phyloP scores from a whole-genome alignment of 176 grass and related monocot species.

The Chloris gayana region DNA sequence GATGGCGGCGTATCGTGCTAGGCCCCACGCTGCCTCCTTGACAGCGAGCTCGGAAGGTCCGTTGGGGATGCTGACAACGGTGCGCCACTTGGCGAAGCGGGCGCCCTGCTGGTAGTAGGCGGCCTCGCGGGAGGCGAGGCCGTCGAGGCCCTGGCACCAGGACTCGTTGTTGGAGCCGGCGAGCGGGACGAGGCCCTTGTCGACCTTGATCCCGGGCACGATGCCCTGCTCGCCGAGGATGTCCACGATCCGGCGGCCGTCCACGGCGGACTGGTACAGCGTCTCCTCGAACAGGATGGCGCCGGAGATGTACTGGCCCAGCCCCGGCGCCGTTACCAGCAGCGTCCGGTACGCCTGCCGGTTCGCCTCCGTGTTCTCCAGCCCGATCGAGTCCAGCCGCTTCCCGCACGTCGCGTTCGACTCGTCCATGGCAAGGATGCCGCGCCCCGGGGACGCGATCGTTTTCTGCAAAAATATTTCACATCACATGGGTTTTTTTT shows the following conservation, averaged over 20 bases:
- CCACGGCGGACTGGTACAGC: constrained; percentile 69
- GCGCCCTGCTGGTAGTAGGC: constrained; percentile 73
- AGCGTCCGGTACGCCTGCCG: constrained; percentile 65
- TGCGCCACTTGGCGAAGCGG: constrained; percentile 76
- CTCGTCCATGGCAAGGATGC: constrained; percentile 77
- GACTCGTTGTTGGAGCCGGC: constrained; percentile 77
- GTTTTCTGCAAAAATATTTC: constrained; percentile 78
- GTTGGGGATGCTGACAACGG: constrained; percentile 79
- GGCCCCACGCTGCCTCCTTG: constrained; percentile 68
- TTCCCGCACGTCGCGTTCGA: constrained; percentile 83
- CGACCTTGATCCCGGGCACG: constrained; percentile 77
- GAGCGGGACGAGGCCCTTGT: constrained; percentile 89
- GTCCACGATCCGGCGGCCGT: constrained; percentile 73
- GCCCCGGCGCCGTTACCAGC: constrained; percentile 52
- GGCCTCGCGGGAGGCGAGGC: constrained; percentile 64
- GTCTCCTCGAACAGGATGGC: constrained; percentile 89
- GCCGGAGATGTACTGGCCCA: constrained; percentile 66
- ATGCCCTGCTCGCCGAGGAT: constrained; percentile 56
- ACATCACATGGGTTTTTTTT: no score
- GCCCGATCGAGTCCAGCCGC: constrained; percentile 65
- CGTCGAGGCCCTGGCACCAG: constrained; percentile 91
- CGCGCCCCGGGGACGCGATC: constrained; percentile 77
- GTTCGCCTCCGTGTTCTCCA: constrained; percentile 82
- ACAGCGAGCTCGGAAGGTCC: constrained; percentile 73
- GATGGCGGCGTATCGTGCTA: constrained; percentile 80